Conservation (phyloP, 2,329 filamentous ascomycete species). For the Monosporascus sp. region DNA sequence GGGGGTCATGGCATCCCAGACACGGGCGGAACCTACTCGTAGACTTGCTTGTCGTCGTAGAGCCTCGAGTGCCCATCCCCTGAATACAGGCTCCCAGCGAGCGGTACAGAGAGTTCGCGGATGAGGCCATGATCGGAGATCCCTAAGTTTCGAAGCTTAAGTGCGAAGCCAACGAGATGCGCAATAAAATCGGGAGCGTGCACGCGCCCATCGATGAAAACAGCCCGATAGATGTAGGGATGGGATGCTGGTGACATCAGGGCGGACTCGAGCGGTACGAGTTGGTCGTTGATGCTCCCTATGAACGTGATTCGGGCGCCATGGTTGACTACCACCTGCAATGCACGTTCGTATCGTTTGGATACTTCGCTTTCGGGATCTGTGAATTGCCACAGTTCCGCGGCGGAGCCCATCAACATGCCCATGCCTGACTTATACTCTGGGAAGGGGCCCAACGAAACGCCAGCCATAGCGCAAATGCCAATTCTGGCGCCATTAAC, state of each 20-base stretch:
- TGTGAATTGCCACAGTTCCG: slow-evolving; percentile 91
- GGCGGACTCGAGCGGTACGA: slow-evolving; percentile 91
- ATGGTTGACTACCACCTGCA: slow-evolving; percentile 69
- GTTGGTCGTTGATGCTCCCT: slow-evolving; percentile 93
- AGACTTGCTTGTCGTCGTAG: slow-evolving; percentile 85
- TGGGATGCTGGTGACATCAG: slow-evolving; percentile 81
- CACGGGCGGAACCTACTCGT: slow-evolving; percentile 50
- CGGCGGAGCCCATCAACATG: slow-evolving; percentile 83
- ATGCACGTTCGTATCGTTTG: slow-evolving; percentile 69
- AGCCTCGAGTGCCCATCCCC: slow-evolving; percentile 91
- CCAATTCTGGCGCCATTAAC: slow-evolving; percentile 73
- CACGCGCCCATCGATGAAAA: slow-evolving; percentile 88
- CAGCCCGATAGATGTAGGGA: slow-evolving; percentile 91
- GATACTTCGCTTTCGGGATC: slow-evolving; percentile 77
- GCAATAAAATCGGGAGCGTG: slow-evolving; percentile 93
- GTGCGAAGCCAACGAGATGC: slow-evolving; percentile 84
- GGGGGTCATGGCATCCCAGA: slow-evolving; percentile 2
- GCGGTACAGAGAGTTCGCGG: slow-evolving; percentile 78
- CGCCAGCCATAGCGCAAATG: slow-evolving; percentile 81
- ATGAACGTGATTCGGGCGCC: slow-evolving; percentile 82
- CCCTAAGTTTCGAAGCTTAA: slow-evolving; percentile 91
- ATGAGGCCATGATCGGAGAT: slow-evolving; percentile 90
- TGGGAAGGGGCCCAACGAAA: slow-evolving; percentile 87
- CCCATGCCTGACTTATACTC: slow-evolving; percentile 86
- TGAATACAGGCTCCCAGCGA: slow-evolving; percentile 85